These are phyloP conservation scores for Leptosphaerulina australis DNA, from an alignment of 2,329 filamentous ascomycete genomes.

Conservation along the genomic window DNA sequence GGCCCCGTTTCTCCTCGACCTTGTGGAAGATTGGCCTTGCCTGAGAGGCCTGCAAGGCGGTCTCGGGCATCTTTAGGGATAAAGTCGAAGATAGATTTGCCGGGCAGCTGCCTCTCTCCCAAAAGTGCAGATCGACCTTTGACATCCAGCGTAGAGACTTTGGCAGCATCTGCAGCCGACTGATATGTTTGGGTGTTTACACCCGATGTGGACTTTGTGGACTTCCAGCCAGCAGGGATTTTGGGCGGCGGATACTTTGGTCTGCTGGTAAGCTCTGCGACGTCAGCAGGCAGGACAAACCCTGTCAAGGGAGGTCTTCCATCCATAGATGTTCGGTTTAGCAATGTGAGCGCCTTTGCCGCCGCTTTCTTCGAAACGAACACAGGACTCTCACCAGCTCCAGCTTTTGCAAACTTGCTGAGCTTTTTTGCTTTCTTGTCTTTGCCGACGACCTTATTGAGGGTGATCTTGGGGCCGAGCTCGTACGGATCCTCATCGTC, in stretches of 20 bases:
- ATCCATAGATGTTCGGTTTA: slow-evolving; percentile 74
- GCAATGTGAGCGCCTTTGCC: slow-evolving; percentile 53
- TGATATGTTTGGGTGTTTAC: slow-evolving; percentile 52
- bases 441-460: slow-evolving; percentile 79
- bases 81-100: slow-evolving; percentile 96
- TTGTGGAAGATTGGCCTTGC: slow-evolving; percentile 76
- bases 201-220: slow-evolving; percentile 51
- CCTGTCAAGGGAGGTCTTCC: slow-evolving; percentile 79
- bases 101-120: slow-evolving; percentile 79
- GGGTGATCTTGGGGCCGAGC: slow-evolving; percentile 87
- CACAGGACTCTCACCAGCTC: slow-evolving; percentile 69
- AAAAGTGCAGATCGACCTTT: slow-evolving; percentile 77
- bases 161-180: slow-evolving; percentile 79
- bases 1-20: slow-evolving; percentile 76
- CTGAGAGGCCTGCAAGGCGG: slow-evolving; percentile 75
- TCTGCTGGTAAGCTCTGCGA: slow-evolving; percentile 51
- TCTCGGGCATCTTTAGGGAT: slow-evolving; percentile 79
- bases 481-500: slow-evolving; percentile 96
- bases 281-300: slow-evolving; percentile 70
- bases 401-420: slow-evolving; percentile 64
- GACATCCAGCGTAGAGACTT: slow-evolving; percentile 75
- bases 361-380: slow-evolving; percentile 73
- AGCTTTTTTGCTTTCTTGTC: slow-evolving; percentile 73
- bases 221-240: slow-evolving; percentile 77
- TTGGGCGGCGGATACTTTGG: slow-evolving; percentile 65